phyloP scores from a whole-genome alignment of 2,329 filamentous ascomycete species.

The Pseudogymnoascus sp. region DNA sequence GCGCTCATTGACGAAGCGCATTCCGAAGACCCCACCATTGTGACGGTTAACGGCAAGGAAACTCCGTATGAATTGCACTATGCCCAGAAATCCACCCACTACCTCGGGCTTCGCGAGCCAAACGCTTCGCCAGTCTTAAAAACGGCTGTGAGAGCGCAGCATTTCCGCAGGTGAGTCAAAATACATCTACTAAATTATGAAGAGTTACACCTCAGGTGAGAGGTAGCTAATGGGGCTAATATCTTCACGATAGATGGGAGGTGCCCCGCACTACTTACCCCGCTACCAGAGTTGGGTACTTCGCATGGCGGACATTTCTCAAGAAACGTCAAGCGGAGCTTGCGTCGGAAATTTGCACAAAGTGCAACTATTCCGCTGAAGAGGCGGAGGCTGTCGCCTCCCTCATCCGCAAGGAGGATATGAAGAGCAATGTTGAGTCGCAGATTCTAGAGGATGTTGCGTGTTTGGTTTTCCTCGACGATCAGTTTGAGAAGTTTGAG shows the following conservation, averaged over 20 bases:
- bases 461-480: conserved; percentile 79
- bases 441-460: conserved; percentile 79
- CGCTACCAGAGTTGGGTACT: conserved; percentile 67
- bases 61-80: conserved; percentile 77
- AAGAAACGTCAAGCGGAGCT: conserved; percentile 65
- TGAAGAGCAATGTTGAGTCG: conserved; percentile 57
- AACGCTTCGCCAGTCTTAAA: conserved; percentile 58
- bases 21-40: conserved; percentile 55
- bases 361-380: conserved; percentile 31
- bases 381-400: conserved; percentile 56
- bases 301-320: conserved; percentile 68
- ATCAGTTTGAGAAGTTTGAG: conserved; percentile 78
- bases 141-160: conserved; percentile 74
- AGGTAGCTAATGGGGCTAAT: not conserved
- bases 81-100: conserved; percentile 69
- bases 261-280: conserved; percentile 67
- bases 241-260: conserved; percentile 53
- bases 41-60: conserved; percentile 35
- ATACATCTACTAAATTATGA: not conserved
- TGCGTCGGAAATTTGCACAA: conserved; percentile 44
- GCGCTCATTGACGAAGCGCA: conserved; percentile 67
- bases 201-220: not conserved
- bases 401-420: conserved; percentile 72
- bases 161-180: conserved; percentile 56
- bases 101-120: conserved; percentile 55